Evolutionary conservation across 2,329 filamentous ascomycete genomes (phyloP).

Genomic region (Fusarium secorum): DNA sequence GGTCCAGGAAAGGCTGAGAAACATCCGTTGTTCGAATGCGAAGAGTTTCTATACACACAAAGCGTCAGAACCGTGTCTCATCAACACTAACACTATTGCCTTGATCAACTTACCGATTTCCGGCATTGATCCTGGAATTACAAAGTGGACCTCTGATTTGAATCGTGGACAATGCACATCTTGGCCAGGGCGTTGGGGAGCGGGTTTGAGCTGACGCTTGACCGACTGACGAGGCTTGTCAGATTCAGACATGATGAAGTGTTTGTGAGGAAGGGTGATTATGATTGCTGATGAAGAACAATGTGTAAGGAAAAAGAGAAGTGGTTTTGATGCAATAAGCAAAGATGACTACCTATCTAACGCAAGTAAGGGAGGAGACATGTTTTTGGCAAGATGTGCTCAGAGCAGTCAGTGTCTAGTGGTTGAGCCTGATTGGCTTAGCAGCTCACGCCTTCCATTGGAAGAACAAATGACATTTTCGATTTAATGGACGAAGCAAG

Average conservation of each 20-base stretch:
- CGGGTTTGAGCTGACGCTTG: conserved; percentile 40
- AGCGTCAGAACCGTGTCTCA: neutral
- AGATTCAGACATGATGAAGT: conserved; percentile 30
- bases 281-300: neutral
- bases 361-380: neutral
- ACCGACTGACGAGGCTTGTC: conserved; percentile 20
- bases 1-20: conserved; percentile 49
- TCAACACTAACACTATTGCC: neutral
- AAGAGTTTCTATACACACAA: conserved; percentile 32
- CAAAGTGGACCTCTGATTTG: conserved; percentile 43
- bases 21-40: conserved; percentile 42
- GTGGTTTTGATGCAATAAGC: neutral
- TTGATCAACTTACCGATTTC: conserved; percentile 36
- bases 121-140: conserved; percentile 41
- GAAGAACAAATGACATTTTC: neutral
- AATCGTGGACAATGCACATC: conserved; percentile 36
- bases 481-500: neutral
- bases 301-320: neutral
- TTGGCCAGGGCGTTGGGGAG: conserved; percentile 32
- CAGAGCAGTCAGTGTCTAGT: neutral
- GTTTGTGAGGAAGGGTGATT: neutral
- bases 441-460: neutral
- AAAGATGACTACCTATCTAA: neutral
- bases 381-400: neutral
- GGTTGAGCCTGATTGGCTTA: conserved; percentile 1